Evolutionary conservation across 2,329 filamentous ascomycete genomes (phyloP), one percentile per base, ranked within the genome.

Genomic region (Aspergillus sp.): DNA sequence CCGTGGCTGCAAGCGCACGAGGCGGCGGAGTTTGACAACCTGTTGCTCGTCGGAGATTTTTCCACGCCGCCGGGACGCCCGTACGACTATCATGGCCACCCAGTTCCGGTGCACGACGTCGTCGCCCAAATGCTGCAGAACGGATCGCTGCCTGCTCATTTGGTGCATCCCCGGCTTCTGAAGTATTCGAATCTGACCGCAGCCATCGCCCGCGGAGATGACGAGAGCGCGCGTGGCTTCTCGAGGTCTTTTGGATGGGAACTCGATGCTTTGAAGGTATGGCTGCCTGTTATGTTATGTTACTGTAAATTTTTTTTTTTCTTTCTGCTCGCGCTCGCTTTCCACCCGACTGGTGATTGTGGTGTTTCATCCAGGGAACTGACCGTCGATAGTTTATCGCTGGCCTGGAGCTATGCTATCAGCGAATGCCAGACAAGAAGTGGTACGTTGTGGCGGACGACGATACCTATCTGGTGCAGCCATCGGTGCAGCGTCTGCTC

Each of bases 1-100:
- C 45, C 54, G 36, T 56, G 54, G 54, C 26, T 56, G 10, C 45
- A 56, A 51, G 54, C 54, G n/a, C 54, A 56, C 22, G 54, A 56
- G 47, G 31, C 39, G 20, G 31, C 32, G 10, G 31, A 42, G 11
- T 39, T 56, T 31, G 49, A 50, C 22, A 51, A 51, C 22, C 54
- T 56, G 9, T 22, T 56, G 24, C 46, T 56, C 22, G 46, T 56
- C 16, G 54, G 54, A 11, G 54, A 56, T 4, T 56, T 56, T 10
- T 32, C 54, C 5, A 56, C 47, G n/a, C 54, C 32, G 1, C 31
- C 46, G 4, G 54, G 31, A 20, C 29, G 50, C 6, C 54, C 39
- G 20, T 56, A 42, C n/a, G 9, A 16, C 47, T 56, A 56, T 24
- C 46, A 51, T 51, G 54, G 54, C 11, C 54, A 36, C 29, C 46